Conservation (phyloP, 352 stramenopile species). For the Phytophthora pistaciae region DNA sequence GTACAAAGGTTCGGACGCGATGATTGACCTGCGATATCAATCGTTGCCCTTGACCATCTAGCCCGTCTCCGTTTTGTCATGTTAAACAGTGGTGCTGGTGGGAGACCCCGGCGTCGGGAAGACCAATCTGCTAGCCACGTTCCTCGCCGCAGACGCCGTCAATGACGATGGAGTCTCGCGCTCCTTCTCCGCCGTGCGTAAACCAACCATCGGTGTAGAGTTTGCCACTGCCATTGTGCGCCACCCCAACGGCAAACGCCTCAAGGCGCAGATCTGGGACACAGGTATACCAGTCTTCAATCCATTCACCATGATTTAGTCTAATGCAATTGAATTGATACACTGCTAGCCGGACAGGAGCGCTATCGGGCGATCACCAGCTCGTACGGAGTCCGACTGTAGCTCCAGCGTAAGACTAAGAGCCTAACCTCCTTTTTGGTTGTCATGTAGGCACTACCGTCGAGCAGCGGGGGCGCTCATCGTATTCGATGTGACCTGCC, state of each 20-base stretch:
- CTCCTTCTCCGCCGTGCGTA: slow-evolving; percentile 62
- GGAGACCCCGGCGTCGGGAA: slow-evolving; percentile 91
- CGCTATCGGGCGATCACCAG: slow-evolving; percentile 87
- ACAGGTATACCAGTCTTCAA: slow-evolving; percentile 41
- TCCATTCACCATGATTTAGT: background rate
- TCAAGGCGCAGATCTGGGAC: slow-evolving; percentile 89
- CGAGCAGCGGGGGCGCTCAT: slow-evolving; percentile 75
- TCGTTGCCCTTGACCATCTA: background rate
- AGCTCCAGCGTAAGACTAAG: background rate
- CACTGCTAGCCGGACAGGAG: slow-evolving; percentile 64
- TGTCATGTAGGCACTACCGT: slow-evolving; percentile 65
- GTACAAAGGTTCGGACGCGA: slow-evolving; percentile 65
- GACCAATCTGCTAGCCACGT: slow-evolving; percentile 88
- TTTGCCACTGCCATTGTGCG: slow-evolving; percentile 83
- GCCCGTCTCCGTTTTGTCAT: background rate
- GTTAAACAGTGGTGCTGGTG: slow-evolving; percentile 70
- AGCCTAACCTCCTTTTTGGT: background rate
- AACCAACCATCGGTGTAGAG: slow-evolving; percentile 85
- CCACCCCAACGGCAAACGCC: slow-evolving; percentile 80
- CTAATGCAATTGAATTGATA: background rate
- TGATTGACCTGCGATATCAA: background rate
- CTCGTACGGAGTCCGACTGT: slow-evolving; percentile 52
- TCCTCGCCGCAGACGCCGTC: slow-evolving; percentile 58
- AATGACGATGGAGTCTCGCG: slow-evolving; percentile 49
- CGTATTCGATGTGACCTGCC: slow-evolving; percentile 82